phyloP scores from a whole-genome alignment of 345 rosid genomes.

The Euphorbia peplus region DNA sequence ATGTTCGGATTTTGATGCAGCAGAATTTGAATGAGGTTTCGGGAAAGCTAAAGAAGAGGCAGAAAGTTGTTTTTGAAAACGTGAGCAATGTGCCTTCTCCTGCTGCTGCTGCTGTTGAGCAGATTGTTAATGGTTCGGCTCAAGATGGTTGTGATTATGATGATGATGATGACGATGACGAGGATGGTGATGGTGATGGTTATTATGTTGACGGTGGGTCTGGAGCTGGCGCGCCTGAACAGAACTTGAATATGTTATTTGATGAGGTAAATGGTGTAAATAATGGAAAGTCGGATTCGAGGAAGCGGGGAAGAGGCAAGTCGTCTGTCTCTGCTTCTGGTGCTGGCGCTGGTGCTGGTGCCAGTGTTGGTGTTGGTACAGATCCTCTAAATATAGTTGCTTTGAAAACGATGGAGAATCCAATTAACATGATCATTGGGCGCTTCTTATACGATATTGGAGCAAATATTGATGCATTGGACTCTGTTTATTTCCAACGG shows the following conservation, averaged over 20 bases:
- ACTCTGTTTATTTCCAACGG: conserved; percentile 65
- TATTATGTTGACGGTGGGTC: background rate
- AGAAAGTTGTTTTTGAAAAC: too few species aligned
- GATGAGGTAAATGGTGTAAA: conserved; percentile 13
- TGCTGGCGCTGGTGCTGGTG: too few species aligned
- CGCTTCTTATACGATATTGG: conserved; percentile 32
- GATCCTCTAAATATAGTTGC: background rate
- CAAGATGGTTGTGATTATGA: conserved; percentile 1
- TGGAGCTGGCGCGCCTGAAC: conserved; percentile 11
- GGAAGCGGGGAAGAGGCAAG: conserved; percentile 16
- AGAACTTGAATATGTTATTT: background rate
- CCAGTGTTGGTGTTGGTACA: background rate
- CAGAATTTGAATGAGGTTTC: conserved; percentile 20
- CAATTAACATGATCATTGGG: conserved; percentile 17
- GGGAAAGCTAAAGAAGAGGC: conserved; percentile 15
- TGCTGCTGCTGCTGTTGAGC: conserved; percentile 10
- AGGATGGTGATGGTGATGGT: background rate
- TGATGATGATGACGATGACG: too few species aligned
- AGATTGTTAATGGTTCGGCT: conserved; percentile 1
- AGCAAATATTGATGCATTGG: conserved; percentile 46
- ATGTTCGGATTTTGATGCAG: conserved; percentile 26
- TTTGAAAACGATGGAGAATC: conserved; percentile 1
- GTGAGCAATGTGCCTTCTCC: conserved; percentile 12
- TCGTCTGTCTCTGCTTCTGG: background rate
- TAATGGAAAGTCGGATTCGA: conserved; percentile 7